Evolutionary conservation across 768 basidiomycete genomes (phyloP).

Genomic region (Kwoniella heveanensis): DNA sequence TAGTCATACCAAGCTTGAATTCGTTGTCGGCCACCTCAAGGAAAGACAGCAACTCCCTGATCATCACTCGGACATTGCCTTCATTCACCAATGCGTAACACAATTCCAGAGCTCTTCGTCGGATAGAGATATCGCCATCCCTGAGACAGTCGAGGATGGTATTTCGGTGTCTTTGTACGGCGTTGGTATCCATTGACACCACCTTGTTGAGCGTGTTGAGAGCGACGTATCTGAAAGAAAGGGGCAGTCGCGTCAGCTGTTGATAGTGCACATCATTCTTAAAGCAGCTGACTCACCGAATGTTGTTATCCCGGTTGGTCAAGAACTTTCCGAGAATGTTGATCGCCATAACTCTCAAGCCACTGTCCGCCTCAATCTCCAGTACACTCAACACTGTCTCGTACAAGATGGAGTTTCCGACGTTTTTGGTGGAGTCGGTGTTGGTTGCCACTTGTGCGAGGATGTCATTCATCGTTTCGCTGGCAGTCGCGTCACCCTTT

Average conservation of each 20-base stretch:
- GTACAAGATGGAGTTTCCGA: conserved; percentile 95
- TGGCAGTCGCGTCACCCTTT: conserved; percentile 77
- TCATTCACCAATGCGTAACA: conserved; percentile 98
- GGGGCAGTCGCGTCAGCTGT: not conserved
- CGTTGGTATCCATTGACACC: conserved; percentile 94
- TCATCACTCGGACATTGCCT: conserved; percentile 85
- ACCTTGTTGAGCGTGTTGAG: conserved; percentile 98
- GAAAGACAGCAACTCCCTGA: conserved; percentile 90
- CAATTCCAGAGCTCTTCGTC: conserved; percentile 91
- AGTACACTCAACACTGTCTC: conserved; percentile 95
- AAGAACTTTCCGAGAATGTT: conserved; percentile 98
- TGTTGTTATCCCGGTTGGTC: conserved; percentile 97
- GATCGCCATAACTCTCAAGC: conserved; percentile 97
- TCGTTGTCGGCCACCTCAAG: conserved; percentile 98
- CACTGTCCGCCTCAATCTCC: conserved; percentile 95
- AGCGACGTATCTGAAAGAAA: conserved; percentile 77
- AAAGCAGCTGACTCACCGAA: conserved; percentile 69
- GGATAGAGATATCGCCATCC: conserved; percentile 98
- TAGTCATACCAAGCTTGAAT: conserved; percentile 97
- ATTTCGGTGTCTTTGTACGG: conserved; percentile 95
- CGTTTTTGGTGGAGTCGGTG: conserved; percentile 95
- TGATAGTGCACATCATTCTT: not conserved
- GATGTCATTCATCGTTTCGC: conserved; percentile 98
- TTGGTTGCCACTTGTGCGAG: conserved; percentile 96
- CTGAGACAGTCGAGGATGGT: conserved; percentile 98